These are phyloP conservation scores for Raphanus raphanistrum DNA, from an alignment of 345 rosid genomes.

Conservation along the genomic window DNA sequence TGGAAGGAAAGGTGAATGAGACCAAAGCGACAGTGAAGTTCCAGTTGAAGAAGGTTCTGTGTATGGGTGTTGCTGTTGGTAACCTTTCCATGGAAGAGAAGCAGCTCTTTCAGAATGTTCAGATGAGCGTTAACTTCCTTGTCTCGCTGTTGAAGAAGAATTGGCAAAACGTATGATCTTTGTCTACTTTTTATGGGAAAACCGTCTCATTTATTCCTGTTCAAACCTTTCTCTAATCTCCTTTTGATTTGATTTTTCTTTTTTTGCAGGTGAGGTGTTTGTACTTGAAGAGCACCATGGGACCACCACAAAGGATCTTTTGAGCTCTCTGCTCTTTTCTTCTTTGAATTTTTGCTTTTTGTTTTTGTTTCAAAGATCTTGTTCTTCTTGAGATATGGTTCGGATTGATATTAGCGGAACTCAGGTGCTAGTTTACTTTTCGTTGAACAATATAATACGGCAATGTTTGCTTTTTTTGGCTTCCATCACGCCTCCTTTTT, in stretches of 20 bases:
- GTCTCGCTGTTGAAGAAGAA: slow-evolving; percentile 71
- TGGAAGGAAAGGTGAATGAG: slow-evolving; percentile 49
- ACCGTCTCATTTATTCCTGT: background rate
- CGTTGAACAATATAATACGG: slow-evolving; percentile 8
- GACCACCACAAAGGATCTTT: slow-evolving; percentile 55
- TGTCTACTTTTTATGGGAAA: background rate
- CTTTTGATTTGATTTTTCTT: background rate
- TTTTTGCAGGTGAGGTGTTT: slow-evolving; percentile 56
- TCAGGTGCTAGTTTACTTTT: background rate
- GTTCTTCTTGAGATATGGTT: slow-evolving; percentile 19
- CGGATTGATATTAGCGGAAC: slow-evolving; percentile 23
- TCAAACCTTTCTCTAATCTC: background rate
- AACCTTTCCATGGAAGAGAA: slow-evolving; percentile 65
- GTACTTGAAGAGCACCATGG: slow-evolving; percentile 67
- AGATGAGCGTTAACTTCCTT: slow-evolving; percentile 67
- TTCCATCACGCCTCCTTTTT: background rate
- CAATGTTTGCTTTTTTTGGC: background rate
- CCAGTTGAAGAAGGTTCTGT: slow-evolving; percentile 68
- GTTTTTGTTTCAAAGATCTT: slow-evolving; percentile 20
- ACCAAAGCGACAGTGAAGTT: slow-evolving; percentile 59
- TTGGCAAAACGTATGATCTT: slow-evolving; percentile 56
- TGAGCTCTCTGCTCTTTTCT: background rate
- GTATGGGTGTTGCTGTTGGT: slow-evolving; percentile 77
- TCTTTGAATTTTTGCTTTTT: slow-evolving; percentile 1
- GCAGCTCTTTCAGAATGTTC: slow-evolving; percentile 72